These are phyloP conservation scores for Phytophthora palmivora DNA, from an alignment of 352 stramenopile genomes.

Conservation along the genomic window DNA sequence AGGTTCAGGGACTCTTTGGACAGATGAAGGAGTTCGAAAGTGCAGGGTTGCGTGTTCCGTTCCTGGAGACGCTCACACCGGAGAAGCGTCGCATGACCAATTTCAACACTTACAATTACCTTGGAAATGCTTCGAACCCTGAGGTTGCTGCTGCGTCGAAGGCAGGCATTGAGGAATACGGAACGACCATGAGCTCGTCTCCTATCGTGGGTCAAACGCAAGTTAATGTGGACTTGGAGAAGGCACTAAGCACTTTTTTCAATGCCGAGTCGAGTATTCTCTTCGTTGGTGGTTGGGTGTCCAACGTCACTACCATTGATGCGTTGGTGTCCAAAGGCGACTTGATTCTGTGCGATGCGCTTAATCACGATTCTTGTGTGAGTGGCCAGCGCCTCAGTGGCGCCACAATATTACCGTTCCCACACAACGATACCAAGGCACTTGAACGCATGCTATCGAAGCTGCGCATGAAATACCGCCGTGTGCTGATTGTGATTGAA, in stretches of 20 bases:
- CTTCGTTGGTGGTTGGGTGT: conserved; percentile 79
- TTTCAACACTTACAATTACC: conserved; percentile 91
- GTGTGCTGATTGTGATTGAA: conserved; percentile 75
- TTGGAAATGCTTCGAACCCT: conserved; percentile 72
- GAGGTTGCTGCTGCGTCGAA: conserved; percentile 62
- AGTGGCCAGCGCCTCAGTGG: conserved; percentile 77
- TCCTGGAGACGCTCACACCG: conserved; percentile 70
- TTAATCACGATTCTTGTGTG: conserved; percentile 87
- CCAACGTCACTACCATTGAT: conserved; percentile 84
- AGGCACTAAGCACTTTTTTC: conserved; percentile 71
- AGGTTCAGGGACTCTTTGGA: conserved; percentile 63
- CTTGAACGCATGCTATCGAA: conserved; percentile 78
- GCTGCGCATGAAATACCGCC: conserved; percentile 76
- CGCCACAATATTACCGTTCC: conserved; percentile 81
- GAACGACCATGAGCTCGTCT: conserved; percentile 83
- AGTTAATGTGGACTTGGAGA: conserved; percentile 76
- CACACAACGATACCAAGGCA: conserved; percentile 77
- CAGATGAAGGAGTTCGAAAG: conserved; percentile 83
- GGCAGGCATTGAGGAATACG: conserved; percentile 71
- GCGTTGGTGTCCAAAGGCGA: conserved; percentile 74
- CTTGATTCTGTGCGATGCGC: conserved; percentile 78
- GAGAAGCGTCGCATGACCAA: conserved; percentile 81
- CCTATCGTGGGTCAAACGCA: conserved; percentile 81
- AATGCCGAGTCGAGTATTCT: conserved; percentile 59
- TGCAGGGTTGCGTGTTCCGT: conserved; percentile 74